Evolutionary conservation across 768 basidiomycete genomes (phyloP).

Genomic region (Mycena sanguinolenta): DNA sequence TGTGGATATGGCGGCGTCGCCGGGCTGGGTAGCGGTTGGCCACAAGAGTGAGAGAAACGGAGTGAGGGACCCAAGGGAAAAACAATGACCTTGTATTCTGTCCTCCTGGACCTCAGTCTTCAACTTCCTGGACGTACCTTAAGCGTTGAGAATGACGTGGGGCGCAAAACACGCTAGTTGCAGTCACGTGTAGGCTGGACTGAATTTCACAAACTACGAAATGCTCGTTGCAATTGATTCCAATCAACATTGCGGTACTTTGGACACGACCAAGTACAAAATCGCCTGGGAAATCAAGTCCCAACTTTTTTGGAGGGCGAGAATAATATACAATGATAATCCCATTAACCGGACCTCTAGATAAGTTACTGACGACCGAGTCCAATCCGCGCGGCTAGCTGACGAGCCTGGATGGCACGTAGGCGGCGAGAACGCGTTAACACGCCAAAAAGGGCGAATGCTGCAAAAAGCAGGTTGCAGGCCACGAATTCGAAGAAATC

Average conservation of each 20-base stretch:
- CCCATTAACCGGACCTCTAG: not conserved
- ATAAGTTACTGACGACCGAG: not conserved
- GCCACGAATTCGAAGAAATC: conserved; percentile 95
- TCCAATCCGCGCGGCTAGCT: conserved; percentile 85
- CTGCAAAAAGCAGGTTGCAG: conserved; percentile 82
- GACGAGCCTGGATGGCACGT: conserved; percentile 81
- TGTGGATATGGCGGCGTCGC: too few relatives aligned
- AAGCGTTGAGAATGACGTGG: not conserved
- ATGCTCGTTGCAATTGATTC: too few relatives aligned
- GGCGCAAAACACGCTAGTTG: not conserved
- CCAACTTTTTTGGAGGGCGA: not conserved
- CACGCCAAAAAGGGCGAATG: conserved; percentile 73
- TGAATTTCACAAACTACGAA: not conserved
- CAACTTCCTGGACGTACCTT: too few relatives aligned
- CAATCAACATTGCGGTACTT: too few relatives aligned
- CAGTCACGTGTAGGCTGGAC: not conserved
- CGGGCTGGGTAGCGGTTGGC: too few relatives aligned
- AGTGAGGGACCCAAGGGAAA: too few relatives aligned
- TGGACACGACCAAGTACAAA: too few relatives aligned
- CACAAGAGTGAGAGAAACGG: too few relatives aligned
- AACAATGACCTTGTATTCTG: too few relatives aligned
- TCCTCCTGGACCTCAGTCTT: too few relatives aligned
- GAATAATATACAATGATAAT: conserved; percentile 16
- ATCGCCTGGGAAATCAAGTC: not conserved
- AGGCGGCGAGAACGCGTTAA: conserved; percentile 77